phyloP scores from a whole-genome alignment of 1,139 yeast genomes.

The Meyerozyma smithsonii region DNA sequence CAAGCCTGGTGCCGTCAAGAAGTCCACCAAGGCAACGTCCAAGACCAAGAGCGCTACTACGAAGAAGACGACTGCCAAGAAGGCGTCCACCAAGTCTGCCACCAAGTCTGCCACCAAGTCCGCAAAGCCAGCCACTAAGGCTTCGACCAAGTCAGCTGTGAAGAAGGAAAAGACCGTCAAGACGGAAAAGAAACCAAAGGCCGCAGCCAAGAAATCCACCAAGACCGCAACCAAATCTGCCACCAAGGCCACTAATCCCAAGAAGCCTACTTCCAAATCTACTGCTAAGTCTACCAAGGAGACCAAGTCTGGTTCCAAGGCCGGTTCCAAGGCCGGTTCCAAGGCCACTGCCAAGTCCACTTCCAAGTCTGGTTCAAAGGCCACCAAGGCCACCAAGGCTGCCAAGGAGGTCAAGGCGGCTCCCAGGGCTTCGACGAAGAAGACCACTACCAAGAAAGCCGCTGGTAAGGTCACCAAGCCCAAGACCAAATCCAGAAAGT shows the following conservation, averaged over 20 bases:
- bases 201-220: constrained; percentile 20
- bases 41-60: constrained; percentile 15
- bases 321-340: neutral
- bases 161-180: constrained; percentile 12
- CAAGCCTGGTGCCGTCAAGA: constrained; percentile 9
- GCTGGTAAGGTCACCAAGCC: constrained; percentile 11
- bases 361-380: constrained; percentile 7
- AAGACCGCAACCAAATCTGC: constrained; percentile 10
- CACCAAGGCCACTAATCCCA: constrained; percentile 9
- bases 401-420: constrained; percentile 7
- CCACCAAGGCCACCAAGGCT: constrained; percentile 14
- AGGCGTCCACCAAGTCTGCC: constrained; percentile 10
- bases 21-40: constrained; percentile 9
- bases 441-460: constrained; percentile 9
- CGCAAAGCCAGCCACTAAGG: constrained; percentile 7
- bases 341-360: neutral
- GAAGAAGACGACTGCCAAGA: constrained; percentile 11
- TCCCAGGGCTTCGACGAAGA: too few relatives aligned
- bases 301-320: neutral
- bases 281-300: constrained; percentile 8
- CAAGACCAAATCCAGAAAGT: constrained; percentile 14
- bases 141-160: too few relatives aligned
- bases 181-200: constrained; percentile 12
- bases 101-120: constrained; percentile 12
- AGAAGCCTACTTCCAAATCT: constrained; percentile 16